A percentile compares a stretch with the other conserved stretches of the same genome.
Evolutionary conservation across 345 rosid species (phyloP).

Genomic region (Euphorbia pulcherrima): DNA sequence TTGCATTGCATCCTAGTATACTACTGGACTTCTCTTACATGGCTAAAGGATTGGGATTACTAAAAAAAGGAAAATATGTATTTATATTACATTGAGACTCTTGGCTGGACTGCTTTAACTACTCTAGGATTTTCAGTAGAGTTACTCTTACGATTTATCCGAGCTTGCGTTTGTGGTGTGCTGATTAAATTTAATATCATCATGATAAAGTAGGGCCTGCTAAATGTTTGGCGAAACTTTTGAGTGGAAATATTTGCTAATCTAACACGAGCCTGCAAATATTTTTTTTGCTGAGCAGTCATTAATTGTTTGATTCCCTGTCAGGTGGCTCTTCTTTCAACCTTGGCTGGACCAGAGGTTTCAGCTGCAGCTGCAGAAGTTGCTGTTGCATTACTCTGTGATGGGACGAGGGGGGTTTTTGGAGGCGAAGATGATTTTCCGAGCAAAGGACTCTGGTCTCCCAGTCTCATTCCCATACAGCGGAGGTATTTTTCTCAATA

Average conservation of each 20-base stretch:
- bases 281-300: not conserved
- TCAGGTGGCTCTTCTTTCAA: conserved; percentile 64
- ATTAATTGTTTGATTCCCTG: conserved; percentile 6
- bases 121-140: not conserved
- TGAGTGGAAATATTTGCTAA: not conserved
- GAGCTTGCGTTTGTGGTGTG: not conserved
- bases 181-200: not conserved
- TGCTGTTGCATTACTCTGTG: conserved; percentile 69
- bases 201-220: not conserved
- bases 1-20: not conserved
- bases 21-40: not conserved
- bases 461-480: conserved; percentile 22
- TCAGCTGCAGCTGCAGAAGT: conserved; percentile 78
- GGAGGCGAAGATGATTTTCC: conserved; percentile 31
- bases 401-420: conserved; percentile 70
- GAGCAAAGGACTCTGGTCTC: conserved; percentile 31
- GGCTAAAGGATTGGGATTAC: not conserved
- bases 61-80: too few relatives aligned
- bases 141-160: not conserved
- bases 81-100: not conserved
- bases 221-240: not conserved
- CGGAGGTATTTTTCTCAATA: conserved; percentile 37
- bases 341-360: conserved; percentile 56
- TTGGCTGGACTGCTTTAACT: too few relatives aligned
- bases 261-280: not conserved